Percentiles rank a stretch among this genome's conserved stretches.
phyloP scores from a whole-genome alignment of 1,139 yeast genomes.

The Yamadazyma spencermartinsiae region DNA sequence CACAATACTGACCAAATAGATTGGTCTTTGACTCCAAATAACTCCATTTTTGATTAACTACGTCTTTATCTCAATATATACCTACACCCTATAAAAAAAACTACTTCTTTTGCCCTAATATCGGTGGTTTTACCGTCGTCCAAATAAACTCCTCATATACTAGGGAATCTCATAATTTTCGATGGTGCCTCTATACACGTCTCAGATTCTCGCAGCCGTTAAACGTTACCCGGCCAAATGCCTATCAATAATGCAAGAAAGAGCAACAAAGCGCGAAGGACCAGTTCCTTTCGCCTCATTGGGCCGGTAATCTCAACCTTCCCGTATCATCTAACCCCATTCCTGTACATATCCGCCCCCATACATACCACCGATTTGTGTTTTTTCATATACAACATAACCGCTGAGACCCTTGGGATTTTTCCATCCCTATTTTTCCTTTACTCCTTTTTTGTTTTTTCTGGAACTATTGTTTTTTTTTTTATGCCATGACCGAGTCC shows the following conservation, averaged over 20 bases:
- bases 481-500: slow-evolving; percentile 6
- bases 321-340: neutral
- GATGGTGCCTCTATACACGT: neutral
- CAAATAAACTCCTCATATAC: neutral
- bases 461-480: neutral
- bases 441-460: neutral
- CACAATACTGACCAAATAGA: slow-evolving; percentile 55
- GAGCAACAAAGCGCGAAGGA: neutral
- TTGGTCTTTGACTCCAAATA: slow-evolving; percentile 46
- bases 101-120: neutral
- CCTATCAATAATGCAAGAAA: neutral
- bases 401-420: no score
- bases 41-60: neutral
- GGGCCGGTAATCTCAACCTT: neutral
- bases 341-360: neutral
- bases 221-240: neutral
- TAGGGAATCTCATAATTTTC: neutral
- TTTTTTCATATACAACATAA: no score
- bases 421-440: no score
- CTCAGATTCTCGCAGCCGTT: neutral
- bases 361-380: neutral
- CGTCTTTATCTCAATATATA: neutral
- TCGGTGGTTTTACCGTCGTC: neutral
- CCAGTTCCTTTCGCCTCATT: neutral
- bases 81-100: neutral